Evolutionary conservation across 768 basidiomycete species (phyloP).

Genomic region (Hericium alpestre): DNA sequence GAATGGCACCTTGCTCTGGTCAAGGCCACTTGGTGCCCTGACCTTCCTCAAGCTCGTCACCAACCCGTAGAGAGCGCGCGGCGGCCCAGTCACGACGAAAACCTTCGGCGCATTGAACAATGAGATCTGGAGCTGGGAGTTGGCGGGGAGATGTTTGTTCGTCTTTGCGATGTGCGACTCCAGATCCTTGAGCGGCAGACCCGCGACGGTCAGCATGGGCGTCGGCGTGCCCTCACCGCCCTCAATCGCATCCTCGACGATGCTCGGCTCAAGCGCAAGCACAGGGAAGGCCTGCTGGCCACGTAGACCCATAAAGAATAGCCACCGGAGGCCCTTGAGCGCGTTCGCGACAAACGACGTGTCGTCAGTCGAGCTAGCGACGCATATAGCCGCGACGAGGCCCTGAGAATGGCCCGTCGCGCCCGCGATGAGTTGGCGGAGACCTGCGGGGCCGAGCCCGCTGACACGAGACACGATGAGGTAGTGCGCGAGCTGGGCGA

Average conservation of each 20-base stretch:
- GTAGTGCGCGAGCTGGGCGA: conserved; percentile 93
- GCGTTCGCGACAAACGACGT: conserved; percentile 69
- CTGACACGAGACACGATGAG: conserved; percentile 68
- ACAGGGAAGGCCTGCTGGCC: conserved; percentile 93
- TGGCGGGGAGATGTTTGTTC: conserved; percentile 72
- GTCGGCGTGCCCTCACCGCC: conserved; percentile 89
- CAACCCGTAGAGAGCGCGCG: conserved; percentile 87
- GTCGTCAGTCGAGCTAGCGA: conserved; percentile 69
- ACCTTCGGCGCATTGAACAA: conserved; percentile 86
- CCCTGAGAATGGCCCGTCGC: conserved; percentile 98
- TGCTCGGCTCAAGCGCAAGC: conserved; percentile 76
- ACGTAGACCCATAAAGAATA: conserved; percentile 88
- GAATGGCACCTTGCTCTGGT: conserved; percentile 90
- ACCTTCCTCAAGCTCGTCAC: conserved; percentile 86
- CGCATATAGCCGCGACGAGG: conserved; percentile 84
- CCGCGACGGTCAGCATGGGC: conserved; percentile 89
- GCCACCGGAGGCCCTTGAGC: conserved; percentile 78
- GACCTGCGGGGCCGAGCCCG: conserved; percentile 67
- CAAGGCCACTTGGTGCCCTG: conserved; percentile 74
- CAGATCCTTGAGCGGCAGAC: conserved; percentile 65
- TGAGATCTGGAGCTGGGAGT: conserved; percentile 77
- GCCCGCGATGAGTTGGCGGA: conserved; percentile 67
- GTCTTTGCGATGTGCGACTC: conserved; percentile 77
- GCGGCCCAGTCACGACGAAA: conserved; percentile 87
- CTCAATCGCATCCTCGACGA: conserved; percentile 79